Percentiles rank a stretch among this genome's conserved stretches.
Conservation (phyloP, 2,329 filamentous ascomycete species). For the Curvularia lunata region DNA sequence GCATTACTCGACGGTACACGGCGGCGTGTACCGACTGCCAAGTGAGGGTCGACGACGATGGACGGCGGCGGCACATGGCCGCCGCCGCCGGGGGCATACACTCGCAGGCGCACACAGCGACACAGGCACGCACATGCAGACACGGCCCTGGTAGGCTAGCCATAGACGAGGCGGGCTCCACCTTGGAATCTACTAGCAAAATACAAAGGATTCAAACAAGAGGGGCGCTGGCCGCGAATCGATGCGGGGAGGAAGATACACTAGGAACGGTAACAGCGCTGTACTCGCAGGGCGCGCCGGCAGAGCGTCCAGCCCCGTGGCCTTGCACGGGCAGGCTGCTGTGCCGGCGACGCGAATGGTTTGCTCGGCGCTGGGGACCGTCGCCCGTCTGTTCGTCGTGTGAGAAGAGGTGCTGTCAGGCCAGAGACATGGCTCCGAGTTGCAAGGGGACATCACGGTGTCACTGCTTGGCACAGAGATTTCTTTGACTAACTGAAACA, state of each 20-base stretch:
- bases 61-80: too few species aligned
- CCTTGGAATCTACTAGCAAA: slow-evolving; percentile 26
- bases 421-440: slow-evolving; percentile 1
- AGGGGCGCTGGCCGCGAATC: slow-evolving; percentile 20
- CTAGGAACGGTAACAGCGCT: background rate
- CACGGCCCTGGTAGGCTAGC: slow-evolving; percentile 21
- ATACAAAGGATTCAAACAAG: slow-evolving; percentile 19
- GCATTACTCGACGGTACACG: slow-evolving; percentile 19
- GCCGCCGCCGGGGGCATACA: too few species aligned
- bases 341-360: background rate
- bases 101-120: background rate
- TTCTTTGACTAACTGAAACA: slow-evolving; percentile 33
- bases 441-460: slow-evolving; percentile 19
- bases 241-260: slow-evolving; percentile 17
- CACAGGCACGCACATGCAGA: background rate
- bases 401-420: slow-evolving; percentile 12
- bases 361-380: slow-evolving; percentile 14
- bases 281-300: background rate
- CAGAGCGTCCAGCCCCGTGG: too few species aligned
- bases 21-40: background rate
- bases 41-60: background rate
- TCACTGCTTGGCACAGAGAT: slow-evolving; percentile 26
- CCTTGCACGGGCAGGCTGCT: too few species aligned
- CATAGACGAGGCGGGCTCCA: slow-evolving; percentile 22
- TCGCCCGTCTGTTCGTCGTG: background rate